Evolutionary conservation across 805 yeast species (phyloP), one percentile per base, ranked within the genome.

Genomic region (Kluyveromyces lactis): DNA sequence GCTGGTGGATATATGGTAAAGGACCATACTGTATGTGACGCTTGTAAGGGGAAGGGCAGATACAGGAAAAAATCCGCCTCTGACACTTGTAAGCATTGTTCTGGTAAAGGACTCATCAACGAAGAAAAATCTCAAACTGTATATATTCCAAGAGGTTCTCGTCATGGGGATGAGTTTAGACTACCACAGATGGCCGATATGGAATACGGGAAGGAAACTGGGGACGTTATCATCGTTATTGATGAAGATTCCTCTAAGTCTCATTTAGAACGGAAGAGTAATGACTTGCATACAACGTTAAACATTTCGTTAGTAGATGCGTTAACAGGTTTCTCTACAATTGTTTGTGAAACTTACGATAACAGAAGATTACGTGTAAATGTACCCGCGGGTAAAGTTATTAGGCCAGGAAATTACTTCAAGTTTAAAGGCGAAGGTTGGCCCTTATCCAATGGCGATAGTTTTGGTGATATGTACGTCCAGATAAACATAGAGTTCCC

Each of bases 401-500:
- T 87, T 5, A 72, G 80, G 51, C 95, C 95, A 0, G 81, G 82
- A 7, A 85, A 86, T 46, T 71, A 64, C 41, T 57, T 89, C 26
- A 69, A 77, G 43, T 64, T 89, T 10, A 60, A 69, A 29, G 72
- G 73, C 31, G 95, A 86, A 58, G 97, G 97, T 4, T 86, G 90
- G 94, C 95, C 95, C 1, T 52, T 73, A 4, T 62, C 64, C 42
- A 47, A 50, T 27, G 53, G 44, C 31, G 55, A 43, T 10, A 53
- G 48, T 44, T 64, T 64, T 32, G 96, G 96, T 18, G 84, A 84
- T 56, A 63, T 87, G 46, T 86, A 77, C 51, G 67, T 87, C 13
- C 73, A 69, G 38, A 59, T 85, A n/a, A 75, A 74, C 16, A 76
- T 89, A 38, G 86, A 79, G 49, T 87, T 89, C 57, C 97, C 96